Base-by-base conservation (phyloP, 768 basidiomycete genomes). In the Boletus rubescentipes region DNA sequence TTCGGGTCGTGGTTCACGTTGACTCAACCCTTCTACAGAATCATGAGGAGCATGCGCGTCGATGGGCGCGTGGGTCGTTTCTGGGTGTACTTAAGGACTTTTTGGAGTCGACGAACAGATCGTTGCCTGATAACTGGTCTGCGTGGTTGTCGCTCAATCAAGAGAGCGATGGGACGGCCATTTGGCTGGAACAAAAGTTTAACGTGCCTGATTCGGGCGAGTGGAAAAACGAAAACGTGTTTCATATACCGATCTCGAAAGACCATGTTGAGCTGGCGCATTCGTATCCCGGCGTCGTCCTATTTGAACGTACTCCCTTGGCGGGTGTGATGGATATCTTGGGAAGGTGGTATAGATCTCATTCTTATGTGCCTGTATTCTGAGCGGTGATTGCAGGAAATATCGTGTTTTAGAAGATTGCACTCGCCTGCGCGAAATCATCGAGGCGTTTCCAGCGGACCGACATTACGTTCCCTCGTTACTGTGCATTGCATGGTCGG, bases 141-240 rank as follows among this genome's bases (percentile, higher is more conserved):
- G 68, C 83, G 36, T 91, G 89, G 89, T 64, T 91, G n/a, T 88
- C 89, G 3, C 75, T 82, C 61, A 90, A 91, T 62, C 80, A 82
- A 12, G 84, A 84, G 53, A 83, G 77, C 59, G 87, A 90, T 61
- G 82, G 80, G 18, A 91, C 89, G 9, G 87, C 88, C 4, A 89
- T 90, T 36, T 91, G 89, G 89, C 61, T 91, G 38, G 84, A 90
- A 62, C 77, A 77, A 59, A 92, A 92, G 68, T 90, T 91, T 55
- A 77, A 85, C 57, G 77, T 89, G 12, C 85, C 86, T 0, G 67
- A 72, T 7, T 85, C 85, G 3, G 87, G 87, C 3, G 55, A 71
- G 36, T 89, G 88, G 88, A 70, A 71, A 6, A 75, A 77, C 15
- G 86, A 85, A 54, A 67, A 66, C 7, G 70, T 86, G 5, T 88